Evolutionary conservation across 768 basidiomycete species (phyloP).

Genomic region (Suillus occidentalis): DNA sequence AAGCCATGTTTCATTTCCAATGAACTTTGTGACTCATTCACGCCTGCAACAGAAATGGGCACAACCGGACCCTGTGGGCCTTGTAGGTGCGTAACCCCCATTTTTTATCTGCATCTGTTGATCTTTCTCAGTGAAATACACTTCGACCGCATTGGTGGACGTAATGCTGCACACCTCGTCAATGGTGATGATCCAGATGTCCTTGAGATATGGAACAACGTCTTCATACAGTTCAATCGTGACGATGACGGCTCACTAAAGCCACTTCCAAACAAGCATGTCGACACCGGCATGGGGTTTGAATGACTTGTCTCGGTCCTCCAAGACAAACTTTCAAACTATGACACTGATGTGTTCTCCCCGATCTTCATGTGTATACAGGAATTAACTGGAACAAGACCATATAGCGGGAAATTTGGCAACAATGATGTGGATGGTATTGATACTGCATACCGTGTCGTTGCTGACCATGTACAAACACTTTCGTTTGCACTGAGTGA

Average conservation of each 20-base stretch:
- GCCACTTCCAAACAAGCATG: conserved; percentile 85
- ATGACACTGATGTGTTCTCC: conserved; percentile 94
- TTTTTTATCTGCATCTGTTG: not conserved
- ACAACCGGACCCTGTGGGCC: conserved; percentile 97
- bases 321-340: conserved; percentile 91
- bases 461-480: conserved; percentile 95
- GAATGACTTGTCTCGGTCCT: conserved; percentile 94
- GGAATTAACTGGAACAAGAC: conserved; percentile 83
- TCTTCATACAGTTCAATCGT: conserved; percentile 98
- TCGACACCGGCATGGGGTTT: conserved; percentile 99
- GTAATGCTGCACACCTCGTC: conserved; percentile 90
- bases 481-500: conserved; percentile 95
- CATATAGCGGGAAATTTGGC: conserved; percentile 90
- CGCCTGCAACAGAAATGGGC: conserved; percentile 82
- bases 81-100: conserved; percentile 59
- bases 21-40: conserved; percentile 8
- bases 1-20: conserved; percentile 23
- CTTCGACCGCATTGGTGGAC: conserved; percentile 96
- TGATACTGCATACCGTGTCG: conserved; percentile 96
- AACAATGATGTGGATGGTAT: conserved; percentile 94
- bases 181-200: conserved; percentile 97
- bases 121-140: conserved; percentile 77
- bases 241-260: conserved; percentile 84
- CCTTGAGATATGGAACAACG: conserved; percentile 99
- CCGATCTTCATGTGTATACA: conserved; percentile 88